These are phyloP conservation scores for Hymenoscyphus repandus DNA, from an alignment of 2,329 filamentous ascomycete genomes.

Conservation along the genomic window DNA sequence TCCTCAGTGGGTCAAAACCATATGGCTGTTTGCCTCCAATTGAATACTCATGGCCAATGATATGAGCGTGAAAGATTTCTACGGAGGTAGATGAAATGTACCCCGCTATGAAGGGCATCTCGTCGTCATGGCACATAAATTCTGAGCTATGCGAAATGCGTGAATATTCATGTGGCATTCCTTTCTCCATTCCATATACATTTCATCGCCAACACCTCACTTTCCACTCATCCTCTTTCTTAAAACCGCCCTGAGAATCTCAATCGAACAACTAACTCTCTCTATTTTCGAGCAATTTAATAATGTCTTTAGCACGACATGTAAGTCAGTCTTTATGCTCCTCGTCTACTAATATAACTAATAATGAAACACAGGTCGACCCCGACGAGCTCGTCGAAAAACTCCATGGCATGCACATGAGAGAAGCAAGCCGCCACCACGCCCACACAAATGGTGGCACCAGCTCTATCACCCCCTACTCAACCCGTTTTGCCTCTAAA, in stretches of 20 bases:
- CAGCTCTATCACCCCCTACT: conserved; percentile 53
- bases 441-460: conserved; percentile 37
- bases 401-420: conserved; percentile 42
- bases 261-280: not conserved
- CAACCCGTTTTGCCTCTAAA: conserved; percentile 49
- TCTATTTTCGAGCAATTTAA: not conserved
- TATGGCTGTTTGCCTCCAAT: not conserved
- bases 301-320: conserved; percentile 46
- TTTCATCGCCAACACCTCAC: not conserved
- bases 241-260: not conserved
- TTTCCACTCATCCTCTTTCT: not conserved
- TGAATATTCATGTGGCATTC: not conserved
- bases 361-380: conserved; percentile 39
- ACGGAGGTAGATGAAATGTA: not conserved
- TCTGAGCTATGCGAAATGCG: not conserved
- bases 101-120: not conserved
- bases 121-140: too few species aligned
- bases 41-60: not conserved
- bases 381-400: conserved; percentile 50
- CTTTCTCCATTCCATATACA: not conserved
- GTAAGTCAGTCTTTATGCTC: conserved; percentile 28
- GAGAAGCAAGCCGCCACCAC: conserved; percentile 31
- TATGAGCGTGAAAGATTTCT: too few species aligned
- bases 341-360: not conserved
- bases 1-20: not conserved